Conservation (phyloP, 1,284 basidiomycete genomes). For the Naganishia sp. region DNA sequence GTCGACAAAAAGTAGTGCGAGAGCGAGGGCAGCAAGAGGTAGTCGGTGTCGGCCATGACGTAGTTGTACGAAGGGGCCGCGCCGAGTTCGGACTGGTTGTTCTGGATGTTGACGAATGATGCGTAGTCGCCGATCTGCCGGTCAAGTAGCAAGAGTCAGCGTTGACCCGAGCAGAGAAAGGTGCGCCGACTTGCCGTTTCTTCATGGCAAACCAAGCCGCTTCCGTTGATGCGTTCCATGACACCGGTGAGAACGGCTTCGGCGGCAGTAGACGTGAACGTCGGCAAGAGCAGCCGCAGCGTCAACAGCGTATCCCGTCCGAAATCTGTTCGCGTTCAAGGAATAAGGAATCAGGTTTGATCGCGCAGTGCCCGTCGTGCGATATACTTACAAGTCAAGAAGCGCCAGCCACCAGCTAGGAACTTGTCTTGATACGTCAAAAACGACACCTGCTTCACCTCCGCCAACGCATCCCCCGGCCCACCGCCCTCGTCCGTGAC, state of each 20-base stretch:
- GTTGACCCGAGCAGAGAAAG: neutral
- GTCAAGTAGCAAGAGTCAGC: too few species aligned
- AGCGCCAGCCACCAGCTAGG: slow-evolving; percentile 58
- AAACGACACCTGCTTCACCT: slow-evolving; percentile 51
- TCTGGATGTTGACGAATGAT: slow-evolving; percentile 51
- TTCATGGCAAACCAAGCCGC: slow-evolving; percentile 57
- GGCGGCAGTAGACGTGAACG: slow-evolving; percentile 53
- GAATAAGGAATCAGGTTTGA: too few species aligned
- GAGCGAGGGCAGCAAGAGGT: slow-evolving; percentile 55
- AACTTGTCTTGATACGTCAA: slow-evolving; percentile 53
- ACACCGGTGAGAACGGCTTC: slow-evolving; percentile 57
- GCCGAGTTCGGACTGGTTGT: slow-evolving; percentile 53
- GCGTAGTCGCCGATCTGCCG: slow-evolving; percentile 45
- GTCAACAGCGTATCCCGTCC: slow-evolving; percentile 57
- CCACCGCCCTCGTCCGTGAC: slow-evolving; percentile 35
- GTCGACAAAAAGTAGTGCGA: slow-evolving; percentile 55
- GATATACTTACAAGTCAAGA: slow-evolving; percentile 51
- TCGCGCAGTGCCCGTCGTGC: too few species aligned
- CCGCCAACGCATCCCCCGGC: slow-evolving; percentile 22
- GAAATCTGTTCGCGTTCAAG: too few species aligned
- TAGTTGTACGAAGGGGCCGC: slow-evolving; percentile 56
- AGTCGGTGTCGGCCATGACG: slow-evolving; percentile 56
- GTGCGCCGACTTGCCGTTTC: slow-evolving; percentile 45
- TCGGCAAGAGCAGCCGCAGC: slow-evolving; percentile 54
- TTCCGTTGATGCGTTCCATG: slow-evolving; percentile 54